Percentiles rank a stretch among this genome's conserved stretches.
Evolutionary conservation across 805 yeast species (phyloP).

Genomic region (Candida dendrica): DNA sequence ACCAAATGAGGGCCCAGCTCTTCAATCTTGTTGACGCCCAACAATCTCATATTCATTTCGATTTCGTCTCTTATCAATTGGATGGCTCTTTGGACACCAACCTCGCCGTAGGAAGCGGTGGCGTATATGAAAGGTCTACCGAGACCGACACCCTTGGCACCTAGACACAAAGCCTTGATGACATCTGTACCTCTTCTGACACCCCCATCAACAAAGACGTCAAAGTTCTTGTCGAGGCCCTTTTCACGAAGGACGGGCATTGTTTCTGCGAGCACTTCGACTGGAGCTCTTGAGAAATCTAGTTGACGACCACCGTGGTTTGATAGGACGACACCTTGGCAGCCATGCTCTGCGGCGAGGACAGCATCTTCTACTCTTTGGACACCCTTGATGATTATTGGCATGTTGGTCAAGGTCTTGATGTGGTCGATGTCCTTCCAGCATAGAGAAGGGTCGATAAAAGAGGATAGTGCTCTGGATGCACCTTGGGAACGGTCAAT

Average conservation of each 20-base stretch:
- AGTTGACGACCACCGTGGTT: constrained; percentile 90
- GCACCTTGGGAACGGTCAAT: constrained; percentile 77
- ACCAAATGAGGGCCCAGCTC: constrained; percentile 56
- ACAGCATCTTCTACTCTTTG: constrained; percentile 77
- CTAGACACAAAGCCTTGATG: constrained; percentile 58
- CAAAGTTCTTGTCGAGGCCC: constrained; percentile 42
- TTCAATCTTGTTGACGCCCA: constrained; percentile 60
- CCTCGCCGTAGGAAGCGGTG: constrained; percentile 55
- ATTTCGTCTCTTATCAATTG: constrained; percentile 64
- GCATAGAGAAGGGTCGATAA: constrained; percentile 62
- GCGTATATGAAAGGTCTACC: constrained; percentile 66
- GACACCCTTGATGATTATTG: constrained; percentile 76
- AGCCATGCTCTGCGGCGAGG: constrained; percentile 63
- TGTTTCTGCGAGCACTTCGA: constrained; percentile 67
- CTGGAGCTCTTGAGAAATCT: constrained; percentile 74
- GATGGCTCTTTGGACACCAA: constrained; percentile 54
- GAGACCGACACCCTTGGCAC: constrained; percentile 65
- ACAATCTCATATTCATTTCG: constrained; percentile 68
- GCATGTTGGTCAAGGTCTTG: constrained; percentile 49
- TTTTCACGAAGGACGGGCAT: constrained; percentile 42
- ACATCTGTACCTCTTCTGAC: constrained; percentile 63
- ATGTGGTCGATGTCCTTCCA: constrained; percentile 63
- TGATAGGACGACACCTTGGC: constrained; percentile 73
- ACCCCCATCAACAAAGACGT: constrained; percentile 63
- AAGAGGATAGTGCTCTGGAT: constrained; percentile 77